Percentiles rank a stretch among this genome's conserved stretches.
phyloP scores from a whole-genome alignment of 2,329 filamentous ascomycete genomes.

The Ophiocordyceps camponoti-leonardi region DNA sequence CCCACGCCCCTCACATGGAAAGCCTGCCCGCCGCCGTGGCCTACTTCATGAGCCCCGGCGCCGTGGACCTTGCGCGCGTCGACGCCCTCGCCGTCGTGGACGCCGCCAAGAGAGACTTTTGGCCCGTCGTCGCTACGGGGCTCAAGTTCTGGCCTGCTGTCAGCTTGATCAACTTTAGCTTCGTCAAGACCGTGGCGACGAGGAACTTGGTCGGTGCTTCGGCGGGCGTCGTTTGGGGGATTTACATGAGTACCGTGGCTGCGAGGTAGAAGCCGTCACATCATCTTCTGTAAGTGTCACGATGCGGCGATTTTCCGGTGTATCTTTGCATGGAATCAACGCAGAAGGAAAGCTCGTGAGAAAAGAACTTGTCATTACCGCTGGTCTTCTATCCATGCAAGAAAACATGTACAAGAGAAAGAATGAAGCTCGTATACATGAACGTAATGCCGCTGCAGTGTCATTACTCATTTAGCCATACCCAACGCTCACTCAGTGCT shows the following conservation, averaged over 20 bases:
- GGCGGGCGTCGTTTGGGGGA: slow-evolving; percentile 56
- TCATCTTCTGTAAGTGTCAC: too few relatives aligned
- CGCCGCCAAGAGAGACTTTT: slow-evolving; percentile 37
- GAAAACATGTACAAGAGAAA: too few relatives aligned
- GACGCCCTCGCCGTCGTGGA: slow-evolving; percentile 25
- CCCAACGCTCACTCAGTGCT: too few relatives aligned
- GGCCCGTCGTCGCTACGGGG: slow-evolving; percentile 47
- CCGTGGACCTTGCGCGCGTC: slow-evolving; percentile 27
- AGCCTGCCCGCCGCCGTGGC: slow-evolving; percentile 15
- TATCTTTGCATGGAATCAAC: too few relatives aligned
- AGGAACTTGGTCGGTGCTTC: slow-evolving; percentile 54
- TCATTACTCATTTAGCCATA: too few relatives aligned
- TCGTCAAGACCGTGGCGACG: slow-evolving; percentile 51
- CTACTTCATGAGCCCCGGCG: slow-evolving; percentile 19
- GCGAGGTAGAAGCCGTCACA: slow-evolving; percentile 7
- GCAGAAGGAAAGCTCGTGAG: too few relatives aligned
- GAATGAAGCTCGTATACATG: too few relatives aligned
- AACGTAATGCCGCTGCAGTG: too few relatives aligned
- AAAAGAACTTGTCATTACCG: too few relatives aligned
- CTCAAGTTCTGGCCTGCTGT: slow-evolving; percentile 55
- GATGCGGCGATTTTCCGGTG: too few relatives aligned
- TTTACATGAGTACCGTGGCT: slow-evolving; percentile 54
- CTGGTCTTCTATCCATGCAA: too few relatives aligned
- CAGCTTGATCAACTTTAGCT: slow-evolving; percentile 50
- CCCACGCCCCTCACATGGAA: slow-evolving; percentile 18